phyloP scores from a whole-genome alignment of 1,139 yeast species.

The Zygosaccharomyces sapae region DNA sequence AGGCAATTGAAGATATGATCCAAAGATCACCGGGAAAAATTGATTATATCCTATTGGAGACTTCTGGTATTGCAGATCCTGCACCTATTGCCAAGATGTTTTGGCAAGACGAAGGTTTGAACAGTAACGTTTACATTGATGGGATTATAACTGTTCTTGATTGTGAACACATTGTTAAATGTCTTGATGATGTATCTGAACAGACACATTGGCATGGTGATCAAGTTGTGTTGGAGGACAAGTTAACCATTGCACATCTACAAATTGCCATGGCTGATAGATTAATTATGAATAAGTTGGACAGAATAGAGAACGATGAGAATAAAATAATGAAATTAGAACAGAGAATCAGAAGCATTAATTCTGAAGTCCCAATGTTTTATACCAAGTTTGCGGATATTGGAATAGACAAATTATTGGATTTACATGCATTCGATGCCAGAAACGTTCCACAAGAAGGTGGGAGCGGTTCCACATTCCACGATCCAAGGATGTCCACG shows the following conservation, averaged over 20 bases:
- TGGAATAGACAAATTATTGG: constrained; percentile 58
- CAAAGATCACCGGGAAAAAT: constrained; percentile 67
- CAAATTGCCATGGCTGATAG: constrained; percentile 90
- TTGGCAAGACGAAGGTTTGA: constrained; percentile 89
- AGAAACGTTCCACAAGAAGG: constrained; percentile 35
- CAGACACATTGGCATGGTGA: constrained; percentile 64
- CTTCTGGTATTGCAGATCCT: constrained; percentile 98
- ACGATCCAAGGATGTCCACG: constrained; percentile 52
- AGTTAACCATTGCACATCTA: constrained; percentile 77
- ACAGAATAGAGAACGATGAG: constrained; percentile 41
- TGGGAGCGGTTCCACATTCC: constrained; percentile 35
- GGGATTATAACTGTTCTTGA: constrained; percentile 93
- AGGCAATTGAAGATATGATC: constrained; percentile 86
- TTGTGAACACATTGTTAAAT: constrained; percentile 59
- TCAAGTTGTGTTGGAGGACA: constrained; percentile 40
- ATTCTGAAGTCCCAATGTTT: constrained; percentile 62
- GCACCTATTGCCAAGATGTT: constrained; percentile 96
- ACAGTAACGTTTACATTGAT: constrained; percentile 81
- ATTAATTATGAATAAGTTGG: constrained; percentile 72
- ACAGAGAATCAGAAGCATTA: constrained; percentile 52
- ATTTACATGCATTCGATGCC: constrained; percentile 74
- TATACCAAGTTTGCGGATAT: constrained; percentile 72
- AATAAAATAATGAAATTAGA: constrained; percentile 30
- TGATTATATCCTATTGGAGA: constrained; percentile 85
- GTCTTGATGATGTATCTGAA: constrained; percentile 57